Evolutionary conservation across 176 grass and related monocot genomes (phyloP).

Genomic region (Oryza rufipogon): DNA sequence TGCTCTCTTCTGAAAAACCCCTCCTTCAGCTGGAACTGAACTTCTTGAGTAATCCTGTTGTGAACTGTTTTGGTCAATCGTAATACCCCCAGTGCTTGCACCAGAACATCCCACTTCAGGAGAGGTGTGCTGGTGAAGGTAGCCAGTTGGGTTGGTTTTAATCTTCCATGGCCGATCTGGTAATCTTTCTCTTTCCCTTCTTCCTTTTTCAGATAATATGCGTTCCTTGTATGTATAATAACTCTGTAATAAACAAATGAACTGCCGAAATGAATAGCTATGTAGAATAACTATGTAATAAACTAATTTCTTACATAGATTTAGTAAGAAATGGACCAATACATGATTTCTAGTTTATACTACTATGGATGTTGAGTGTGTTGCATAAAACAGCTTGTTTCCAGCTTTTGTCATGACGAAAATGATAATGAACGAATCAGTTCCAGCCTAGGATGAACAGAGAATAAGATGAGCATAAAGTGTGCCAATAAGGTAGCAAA

Average conservation of each 20-base stretch:
- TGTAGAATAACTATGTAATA: conserved; percentile 29
- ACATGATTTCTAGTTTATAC: neutral
- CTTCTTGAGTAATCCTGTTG: conserved; percentile 27
- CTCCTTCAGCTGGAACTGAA: neutral
- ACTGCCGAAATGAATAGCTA: conserved; percentile 15
- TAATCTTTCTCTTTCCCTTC: conserved; percentile 5
- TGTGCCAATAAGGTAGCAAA: neutral
- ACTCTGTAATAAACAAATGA: conserved; percentile 40
- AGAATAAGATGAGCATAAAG: conserved; percentile 3
- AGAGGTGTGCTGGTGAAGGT: neutral
- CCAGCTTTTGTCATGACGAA: neutral
- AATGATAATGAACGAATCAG: neutral
- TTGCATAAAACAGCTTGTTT: neutral
- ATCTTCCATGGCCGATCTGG: neutral
- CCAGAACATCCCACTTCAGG: neutral
- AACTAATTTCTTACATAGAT: conserved; percentile 17
- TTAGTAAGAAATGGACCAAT: neutral
- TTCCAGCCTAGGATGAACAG: neutral
- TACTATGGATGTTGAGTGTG: neutral
- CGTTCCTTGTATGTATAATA: conserved; percentile 24
- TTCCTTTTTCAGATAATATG: conserved; percentile 13
- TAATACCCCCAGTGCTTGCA: neutral
- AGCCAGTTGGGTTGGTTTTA: neutral
- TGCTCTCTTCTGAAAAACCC: neutral
- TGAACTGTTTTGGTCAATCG: neutral